Conservation (phyloP, 139 green algal species). For the Microglena sp. region DNA sequence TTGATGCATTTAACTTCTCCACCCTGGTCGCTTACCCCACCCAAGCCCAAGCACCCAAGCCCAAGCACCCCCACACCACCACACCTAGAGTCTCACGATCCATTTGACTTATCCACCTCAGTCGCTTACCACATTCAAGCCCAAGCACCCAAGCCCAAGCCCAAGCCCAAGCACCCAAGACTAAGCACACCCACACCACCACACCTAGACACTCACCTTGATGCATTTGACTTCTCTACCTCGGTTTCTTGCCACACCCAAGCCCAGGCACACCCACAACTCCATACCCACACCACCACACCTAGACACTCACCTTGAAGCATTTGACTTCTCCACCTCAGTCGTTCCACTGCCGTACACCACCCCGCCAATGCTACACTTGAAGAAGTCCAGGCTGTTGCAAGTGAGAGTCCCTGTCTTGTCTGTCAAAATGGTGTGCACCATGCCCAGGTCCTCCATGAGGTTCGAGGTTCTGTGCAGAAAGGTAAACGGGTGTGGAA, state of each 20-base stretch:
- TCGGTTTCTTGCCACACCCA: too few species aligned
- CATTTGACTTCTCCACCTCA: conserved; percentile 68
- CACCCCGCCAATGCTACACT: conserved; percentile 71
- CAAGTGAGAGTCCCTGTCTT: conserved; percentile 87
- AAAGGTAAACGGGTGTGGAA: too few species aligned
- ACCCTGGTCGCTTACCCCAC: too few species aligned
- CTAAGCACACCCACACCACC: too few species aligned
- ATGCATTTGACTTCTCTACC: conserved; percentile 2
- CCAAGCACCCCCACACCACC: too few species aligned
- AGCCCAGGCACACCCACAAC: too few species aligned
- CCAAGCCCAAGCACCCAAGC: too few species aligned
- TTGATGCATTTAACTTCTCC: conserved; percentile 4
- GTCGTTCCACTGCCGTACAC: conserved; percentile 77
- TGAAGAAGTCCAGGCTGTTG: conserved; percentile 70
- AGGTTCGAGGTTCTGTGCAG: conserved; percentile 91
- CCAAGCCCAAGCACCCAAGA: too few species aligned
- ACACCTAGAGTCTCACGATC: background rate
- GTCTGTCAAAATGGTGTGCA: conserved; percentile 60
- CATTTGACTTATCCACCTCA: background rate
- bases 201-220: background rate
- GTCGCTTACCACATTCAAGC: too few species aligned
- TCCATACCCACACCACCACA: too few species aligned
- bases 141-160: too few species aligned
- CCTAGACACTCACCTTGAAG: conserved; percentile 6
- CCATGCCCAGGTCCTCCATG: conserved; percentile 94